Percentiles rank a stretch among this genome's conserved stretches.
Evolutionary conservation across 2,329 filamentous ascomycete species (phyloP).

Genomic region (Aspergillus tamarii): DNA sequence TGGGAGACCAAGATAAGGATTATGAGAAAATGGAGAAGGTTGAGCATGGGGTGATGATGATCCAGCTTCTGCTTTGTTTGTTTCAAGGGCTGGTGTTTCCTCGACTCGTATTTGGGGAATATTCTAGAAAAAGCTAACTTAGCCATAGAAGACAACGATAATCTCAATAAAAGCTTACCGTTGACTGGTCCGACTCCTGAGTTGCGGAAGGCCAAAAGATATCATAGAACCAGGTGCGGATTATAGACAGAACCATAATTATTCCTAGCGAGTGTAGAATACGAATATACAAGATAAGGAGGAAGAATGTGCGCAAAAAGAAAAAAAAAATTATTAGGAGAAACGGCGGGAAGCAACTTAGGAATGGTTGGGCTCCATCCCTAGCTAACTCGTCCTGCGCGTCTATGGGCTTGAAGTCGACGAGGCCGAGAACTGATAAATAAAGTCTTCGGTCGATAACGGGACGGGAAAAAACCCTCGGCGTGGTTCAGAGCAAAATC

Average conservation of each 20-base stretch:
- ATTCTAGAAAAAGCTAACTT: constrained; percentile 1
- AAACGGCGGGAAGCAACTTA: too few relatives aligned
- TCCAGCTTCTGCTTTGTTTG: neutral
- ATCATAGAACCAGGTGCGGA: neutral
- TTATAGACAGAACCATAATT: neutral
- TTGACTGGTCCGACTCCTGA: constrained; percentile 1
- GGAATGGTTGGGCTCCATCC: too few relatives aligned
- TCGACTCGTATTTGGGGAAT: neutral
- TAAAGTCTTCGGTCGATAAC: too few relatives aligned
- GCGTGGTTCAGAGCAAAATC: too few relatives aligned
- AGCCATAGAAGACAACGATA: neutral
- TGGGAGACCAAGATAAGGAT: constrained; percentile 12
- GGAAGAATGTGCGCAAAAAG: too few relatives aligned
- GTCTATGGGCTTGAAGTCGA: too few relatives aligned
- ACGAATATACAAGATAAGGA: neutral
- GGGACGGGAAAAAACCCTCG: too few relatives aligned
- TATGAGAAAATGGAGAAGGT: neutral
- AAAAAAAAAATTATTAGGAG: too few relatives aligned
- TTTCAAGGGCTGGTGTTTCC: neutral
- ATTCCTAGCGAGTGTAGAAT: neutral
- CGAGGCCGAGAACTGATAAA: too few relatives aligned
- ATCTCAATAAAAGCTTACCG: neutral
- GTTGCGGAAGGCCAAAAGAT: constrained; percentile 1
- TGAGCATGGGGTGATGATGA: neutral
- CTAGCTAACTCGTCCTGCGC: too few relatives aligned